These are phyloP conservation scores for Yamadazyma buinensis DNA, from an alignment of 1,139 yeast species.

Conservation along the genomic window DNA sequence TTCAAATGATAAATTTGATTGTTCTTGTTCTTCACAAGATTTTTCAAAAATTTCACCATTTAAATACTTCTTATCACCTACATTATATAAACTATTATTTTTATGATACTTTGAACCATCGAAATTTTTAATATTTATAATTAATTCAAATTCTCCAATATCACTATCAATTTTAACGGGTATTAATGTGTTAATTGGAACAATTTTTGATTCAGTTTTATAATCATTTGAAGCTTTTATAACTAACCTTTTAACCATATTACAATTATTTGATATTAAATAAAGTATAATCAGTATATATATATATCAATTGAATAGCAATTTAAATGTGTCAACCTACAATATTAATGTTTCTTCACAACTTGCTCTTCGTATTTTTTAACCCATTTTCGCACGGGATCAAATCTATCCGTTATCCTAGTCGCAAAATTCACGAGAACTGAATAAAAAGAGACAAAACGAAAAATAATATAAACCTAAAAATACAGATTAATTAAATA, in stretches of 20 bases:
- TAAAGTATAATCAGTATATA: no score
- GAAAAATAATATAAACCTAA: no score
- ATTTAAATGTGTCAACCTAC: no score
- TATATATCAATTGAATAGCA: no score
- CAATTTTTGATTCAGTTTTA: slow-evolving; percentile 22
- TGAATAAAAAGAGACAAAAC: no score
- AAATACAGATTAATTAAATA: no score
- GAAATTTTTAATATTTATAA: slow-evolving; percentile 41
- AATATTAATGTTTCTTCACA: no score
- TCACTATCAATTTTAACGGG: slow-evolving; percentile 34
- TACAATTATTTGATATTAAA: no score
- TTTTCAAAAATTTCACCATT: slow-evolving; percentile 20
- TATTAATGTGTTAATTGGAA: slow-evolving; percentile 43
- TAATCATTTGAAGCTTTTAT: slow-evolving; percentile 33
- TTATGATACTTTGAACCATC: slow-evolving; percentile 42
- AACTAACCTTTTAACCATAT: slow-evolving; percentile 31
- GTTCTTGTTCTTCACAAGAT: slow-evolving; percentile 7
- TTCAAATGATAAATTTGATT: slow-evolving; percentile 32
- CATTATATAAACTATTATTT: slow-evolving; percentile 31
- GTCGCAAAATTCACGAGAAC: no score
- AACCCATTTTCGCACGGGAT: no score
- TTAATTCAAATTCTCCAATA: slow-evolving; percentile 36
- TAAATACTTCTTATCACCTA: slow-evolving; percentile 27
- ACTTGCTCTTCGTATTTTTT: no score
- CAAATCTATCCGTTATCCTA: no score